phyloP scores from a whole-genome alignment of 345 rosid species.

The Eucalyptus sp. region DNA sequence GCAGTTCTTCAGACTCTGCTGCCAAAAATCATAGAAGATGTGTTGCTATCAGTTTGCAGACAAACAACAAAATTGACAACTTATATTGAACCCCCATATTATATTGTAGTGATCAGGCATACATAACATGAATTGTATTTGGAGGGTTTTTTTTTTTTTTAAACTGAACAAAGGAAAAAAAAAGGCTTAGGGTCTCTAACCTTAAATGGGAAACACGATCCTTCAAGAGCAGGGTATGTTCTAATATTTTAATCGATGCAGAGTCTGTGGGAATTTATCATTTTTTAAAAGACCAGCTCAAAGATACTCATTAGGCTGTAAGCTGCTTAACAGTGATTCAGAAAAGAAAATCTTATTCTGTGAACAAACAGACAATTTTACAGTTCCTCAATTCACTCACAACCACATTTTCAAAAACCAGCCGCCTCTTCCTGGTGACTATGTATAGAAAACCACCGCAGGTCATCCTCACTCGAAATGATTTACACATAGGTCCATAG shows the following conservation, averaged over 20 bases:
- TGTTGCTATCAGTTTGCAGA: neutral
- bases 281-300: neutral
- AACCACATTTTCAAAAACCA: neutral
- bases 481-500: neutral
- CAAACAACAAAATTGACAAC: neutral
- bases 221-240: neutral
- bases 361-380: neutral
- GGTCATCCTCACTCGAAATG: neutral
- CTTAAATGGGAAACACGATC: neutral
- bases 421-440: neutral
- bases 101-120: neutral
- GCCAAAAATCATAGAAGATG: neutral
- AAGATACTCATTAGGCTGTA: neutral
- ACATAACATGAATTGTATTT: neutral
- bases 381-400: neutral
- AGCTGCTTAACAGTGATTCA: neutral
- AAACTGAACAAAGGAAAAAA: neutral
- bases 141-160: neutral
- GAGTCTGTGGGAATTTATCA: neutral
- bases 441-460: neutral
- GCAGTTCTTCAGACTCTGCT: neutral
- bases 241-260: neutral
- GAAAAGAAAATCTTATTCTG: neutral
- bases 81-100: neutral
- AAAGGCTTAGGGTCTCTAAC: neutral